Evolutionary conservation across 2,329 filamentous ascomycete genomes (phyloP).

Genomic region (Fusarium ramigenum): DNA sequence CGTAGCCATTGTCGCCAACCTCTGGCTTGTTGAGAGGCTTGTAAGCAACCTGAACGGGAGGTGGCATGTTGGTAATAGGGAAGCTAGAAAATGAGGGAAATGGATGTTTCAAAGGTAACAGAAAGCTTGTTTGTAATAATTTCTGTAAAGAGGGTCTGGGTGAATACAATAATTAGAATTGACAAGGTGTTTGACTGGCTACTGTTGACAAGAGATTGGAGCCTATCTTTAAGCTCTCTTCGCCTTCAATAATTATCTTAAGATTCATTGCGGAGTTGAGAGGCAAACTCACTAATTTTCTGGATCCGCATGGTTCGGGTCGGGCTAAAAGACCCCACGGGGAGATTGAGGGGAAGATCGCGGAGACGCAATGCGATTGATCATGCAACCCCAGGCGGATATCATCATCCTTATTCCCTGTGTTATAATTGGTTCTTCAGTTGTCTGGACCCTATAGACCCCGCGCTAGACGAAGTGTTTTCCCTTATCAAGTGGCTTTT

Average conservation of each 20-base stretch:
- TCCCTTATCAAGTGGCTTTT: not conserved
- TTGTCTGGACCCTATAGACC: not conserved
- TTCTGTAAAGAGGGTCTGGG: fast-evolving
- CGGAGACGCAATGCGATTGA: slow-evolving; percentile 10
- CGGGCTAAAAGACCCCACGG: slow-evolving; percentile 17
- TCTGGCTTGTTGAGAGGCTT: slow-evolving; percentile 35
- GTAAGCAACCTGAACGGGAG: slow-evolving; percentile 38
- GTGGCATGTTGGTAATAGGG: slow-evolving; percentile 12
- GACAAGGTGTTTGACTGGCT: not conserved
- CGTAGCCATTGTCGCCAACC: slow-evolving; percentile 34
- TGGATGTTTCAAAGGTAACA: not conserved
- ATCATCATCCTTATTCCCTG: not conserved
- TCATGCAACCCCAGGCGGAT: not conserved
- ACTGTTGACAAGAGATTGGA: not conserved
- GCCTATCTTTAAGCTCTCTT: slow-evolving; percentile 9
- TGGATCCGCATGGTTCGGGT: not conserved
- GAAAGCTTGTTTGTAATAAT: not conserved
- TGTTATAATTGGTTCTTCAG: not conserved
- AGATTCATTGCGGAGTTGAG: not conserved
- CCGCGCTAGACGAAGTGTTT: not conserved
- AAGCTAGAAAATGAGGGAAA: too few relatives aligned
- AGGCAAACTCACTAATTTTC: not conserved
- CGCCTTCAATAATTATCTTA: not conserved
- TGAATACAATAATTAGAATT: not conserved
- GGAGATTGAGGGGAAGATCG: slow-evolving; percentile 22